Percentiles rank a stretch among this genome's conserved stretches.
phyloP scores from a whole-genome alignment of 73 alveolate species.

The Paramecium octaurelia region DNA sequence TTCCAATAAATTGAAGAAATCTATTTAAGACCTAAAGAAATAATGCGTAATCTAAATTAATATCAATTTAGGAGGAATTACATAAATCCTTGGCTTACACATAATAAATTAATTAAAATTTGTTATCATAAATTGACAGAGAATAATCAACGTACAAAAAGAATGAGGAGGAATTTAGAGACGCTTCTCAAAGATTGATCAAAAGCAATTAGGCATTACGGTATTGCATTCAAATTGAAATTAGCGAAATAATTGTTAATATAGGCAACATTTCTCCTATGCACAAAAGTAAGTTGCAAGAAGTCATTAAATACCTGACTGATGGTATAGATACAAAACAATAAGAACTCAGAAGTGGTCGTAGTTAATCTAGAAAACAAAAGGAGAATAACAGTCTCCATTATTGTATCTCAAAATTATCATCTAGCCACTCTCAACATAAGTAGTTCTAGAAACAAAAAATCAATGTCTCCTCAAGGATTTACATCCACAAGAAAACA shows the following conservation, averaged over 20 bases:
- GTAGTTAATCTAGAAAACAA: not conserved
- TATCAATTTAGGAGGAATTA: slow-evolving; percentile 3
- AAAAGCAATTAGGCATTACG: slow-evolving; percentile 16
- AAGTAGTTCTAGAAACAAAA: not conserved
- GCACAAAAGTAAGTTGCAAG: slow-evolving; percentile 2
- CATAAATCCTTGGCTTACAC: not conserved
- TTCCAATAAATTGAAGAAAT: not conserved
- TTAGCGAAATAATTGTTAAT: slow-evolving; percentile 30
- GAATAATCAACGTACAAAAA: not conserved
- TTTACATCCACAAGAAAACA: slow-evolving; percentile 12
- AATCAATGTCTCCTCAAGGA: slow-evolving; percentile 3
- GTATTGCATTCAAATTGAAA: not conserved
- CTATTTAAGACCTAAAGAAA: not conserved
- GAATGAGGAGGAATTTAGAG: slow-evolving; percentile 28
- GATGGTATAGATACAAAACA: not conserved
- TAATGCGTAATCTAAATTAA: not conserved
- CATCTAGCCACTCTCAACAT: not conserved
- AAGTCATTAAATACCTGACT: slow-evolving; percentile 21
- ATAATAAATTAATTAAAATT: not conserved
- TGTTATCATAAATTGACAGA: not conserved
- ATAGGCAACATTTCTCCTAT: slow-evolving; percentile 34
- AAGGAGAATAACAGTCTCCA: not conserved
- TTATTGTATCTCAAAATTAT: not conserved
- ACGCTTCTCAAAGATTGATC: slow-evolving; percentile 14
- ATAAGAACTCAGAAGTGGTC: not conserved